phyloP scores from a whole-genome alignment of 2,329 filamentous ascomycete species.

The Berkeleyomyces rouxiae region DNA sequence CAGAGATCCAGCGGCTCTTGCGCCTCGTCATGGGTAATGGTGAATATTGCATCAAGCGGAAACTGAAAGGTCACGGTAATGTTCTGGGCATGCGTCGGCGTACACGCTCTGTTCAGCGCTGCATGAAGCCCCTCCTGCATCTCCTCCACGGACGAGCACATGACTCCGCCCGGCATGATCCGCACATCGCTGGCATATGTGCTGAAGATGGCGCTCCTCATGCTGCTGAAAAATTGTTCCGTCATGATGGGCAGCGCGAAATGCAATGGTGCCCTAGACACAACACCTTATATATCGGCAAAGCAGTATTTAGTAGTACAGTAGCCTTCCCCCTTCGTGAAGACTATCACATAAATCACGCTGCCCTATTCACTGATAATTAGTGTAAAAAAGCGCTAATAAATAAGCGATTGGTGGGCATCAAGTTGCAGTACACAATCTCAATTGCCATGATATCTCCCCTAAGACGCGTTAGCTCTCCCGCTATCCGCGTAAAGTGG shows the following conservation, averaged over 20 bases:
- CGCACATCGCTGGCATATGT: not conserved
- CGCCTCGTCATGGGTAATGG: slow-evolving; percentile 24
- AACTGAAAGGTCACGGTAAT: slow-evolving; percentile 32
- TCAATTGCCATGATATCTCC: no score
- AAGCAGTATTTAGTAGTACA: not conserved
- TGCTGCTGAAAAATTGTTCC: not conserved
- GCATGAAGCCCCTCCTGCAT: slow-evolving; percentile 29
- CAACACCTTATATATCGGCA: not conserved
- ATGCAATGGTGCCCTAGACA: not conserved
- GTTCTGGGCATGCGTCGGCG: slow-evolving; percentile 33
- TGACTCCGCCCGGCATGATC: not conserved
- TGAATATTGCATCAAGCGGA: slow-evolving; percentile 27
- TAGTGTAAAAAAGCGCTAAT: no score
- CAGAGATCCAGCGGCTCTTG: slow-evolving; percentile 20
- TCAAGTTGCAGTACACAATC: no score
- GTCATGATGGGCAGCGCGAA: not conserved
- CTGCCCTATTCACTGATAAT: no score
- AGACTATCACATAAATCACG: not conserved
- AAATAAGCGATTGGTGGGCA: no score
- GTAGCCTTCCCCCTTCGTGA: not conserved
- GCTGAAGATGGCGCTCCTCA: not conserved
- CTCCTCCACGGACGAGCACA: slow-evolving; percentile 26
- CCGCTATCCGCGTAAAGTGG: no score
- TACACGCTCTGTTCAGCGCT: slow-evolving; percentile 27
- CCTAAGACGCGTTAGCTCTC: no score